A percentile compares a stretch with the other conserved stretches of the same genome.
phyloP scores from a whole-genome alignment of 208 protist genomes.

The Naegleria gruberi region DNA sequence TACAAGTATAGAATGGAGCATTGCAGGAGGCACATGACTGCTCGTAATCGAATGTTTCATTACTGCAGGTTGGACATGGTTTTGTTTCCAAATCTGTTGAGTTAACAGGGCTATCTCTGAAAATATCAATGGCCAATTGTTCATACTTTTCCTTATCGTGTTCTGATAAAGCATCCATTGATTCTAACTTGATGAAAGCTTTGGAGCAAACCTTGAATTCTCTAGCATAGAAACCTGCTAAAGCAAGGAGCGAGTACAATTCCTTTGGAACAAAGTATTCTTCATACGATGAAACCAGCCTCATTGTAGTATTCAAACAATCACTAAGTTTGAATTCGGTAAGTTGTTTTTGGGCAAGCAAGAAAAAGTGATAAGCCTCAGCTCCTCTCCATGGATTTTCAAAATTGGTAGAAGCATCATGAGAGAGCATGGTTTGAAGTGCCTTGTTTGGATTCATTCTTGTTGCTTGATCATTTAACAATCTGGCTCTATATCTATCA shows the following conservation, averaged over 20 bases:
- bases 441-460: slow-evolving; percentile 46
- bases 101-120: slow-evolving; percentile 69
- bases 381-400: slow-evolving; percentile 80
- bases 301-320: slow-evolving; percentile 19
- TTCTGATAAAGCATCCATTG: slow-evolving; percentile 52
- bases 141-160: slow-evolving; percentile 59
- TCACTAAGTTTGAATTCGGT: slow-evolving; percentile 60
- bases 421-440: slow-evolving; percentile 53
- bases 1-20: slow-evolving; percentile 66
- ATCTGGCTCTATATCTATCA: slow-evolving; percentile 67
- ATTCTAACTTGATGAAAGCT: slow-evolving; percentile 84
- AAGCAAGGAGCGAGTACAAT: slow-evolving; percentile 83
- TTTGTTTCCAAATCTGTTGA: slow-evolving; percentile 54
- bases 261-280: slow-evolving; percentile 71
- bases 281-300: slow-evolving; percentile 77
- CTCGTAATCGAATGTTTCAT: slow-evolving; percentile 78
- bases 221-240: slow-evolving; percentile 77
- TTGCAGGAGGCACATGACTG: slow-evolving; percentile 63
- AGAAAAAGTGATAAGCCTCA: slow-evolving; percentile 89
- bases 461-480: slow-evolving; percentile 11
- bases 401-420: slow-evolving; percentile 53
- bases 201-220: slow-evolving; percentile 82
- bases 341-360: slow-evolving; percentile 76
- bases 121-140: slow-evolving; percentile 77
- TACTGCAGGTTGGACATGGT: slow-evolving; percentile 64